These are phyloP conservation scores for Trichoderma harzianum DNA, from an alignment of 2,329 filamentous ascomycete species.

Conservation along the genomic window DNA sequence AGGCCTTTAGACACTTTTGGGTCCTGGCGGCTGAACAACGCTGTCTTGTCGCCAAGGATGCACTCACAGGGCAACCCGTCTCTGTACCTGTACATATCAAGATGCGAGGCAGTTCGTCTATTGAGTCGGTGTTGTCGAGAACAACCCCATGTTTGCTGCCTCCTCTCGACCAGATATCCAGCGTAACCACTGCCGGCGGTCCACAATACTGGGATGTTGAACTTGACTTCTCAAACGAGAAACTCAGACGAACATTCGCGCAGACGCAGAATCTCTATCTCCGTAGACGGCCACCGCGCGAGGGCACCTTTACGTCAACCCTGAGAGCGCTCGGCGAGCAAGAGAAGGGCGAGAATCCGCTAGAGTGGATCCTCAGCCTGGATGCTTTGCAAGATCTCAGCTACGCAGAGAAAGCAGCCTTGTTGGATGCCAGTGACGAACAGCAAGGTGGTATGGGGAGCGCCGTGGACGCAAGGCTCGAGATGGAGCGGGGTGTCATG, in stretches of 20 bases:
- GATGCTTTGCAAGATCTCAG: constrained; percentile 52
- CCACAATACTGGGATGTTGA: constrained; percentile 77
- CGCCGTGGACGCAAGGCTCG: constrained; percentile 67
- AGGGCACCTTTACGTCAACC: constrained; percentile 69
- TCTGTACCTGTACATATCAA: constrained; percentile 67
- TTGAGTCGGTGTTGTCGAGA: constrained; percentile 39
- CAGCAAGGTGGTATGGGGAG: constrained; percentile 47
- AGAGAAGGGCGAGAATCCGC: constrained; percentile 40
- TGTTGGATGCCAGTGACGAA: constrained; percentile 52
- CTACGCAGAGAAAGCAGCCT: constrained; percentile 63
- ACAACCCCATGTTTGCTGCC: constrained; percentile 60
- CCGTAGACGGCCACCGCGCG: constrained; percentile 64
- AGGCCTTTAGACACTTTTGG: constrained; percentile 97
- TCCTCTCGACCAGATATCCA: constrained; percentile 60
- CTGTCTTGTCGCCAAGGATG: constrained; percentile 83
- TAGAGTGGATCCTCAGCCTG: constrained; percentile 73
- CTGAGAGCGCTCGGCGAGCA: constrained; percentile 64
- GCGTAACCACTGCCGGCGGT: constrained; percentile 57
- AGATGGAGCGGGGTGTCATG: constrained; percentile 53
- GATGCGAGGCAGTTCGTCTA: constrained; percentile 44
- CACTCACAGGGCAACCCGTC: constrained; percentile 77
- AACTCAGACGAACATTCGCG: constrained; percentile 59
- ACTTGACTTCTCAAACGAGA: constrained; percentile 67
- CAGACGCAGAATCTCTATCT: constrained; percentile 72
- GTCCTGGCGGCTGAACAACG: constrained; percentile 86